Base-by-base conservation (phyloP, 2,329 filamentous ascomycete species). In the Zelopaecilomyces penicillatus region DNA sequence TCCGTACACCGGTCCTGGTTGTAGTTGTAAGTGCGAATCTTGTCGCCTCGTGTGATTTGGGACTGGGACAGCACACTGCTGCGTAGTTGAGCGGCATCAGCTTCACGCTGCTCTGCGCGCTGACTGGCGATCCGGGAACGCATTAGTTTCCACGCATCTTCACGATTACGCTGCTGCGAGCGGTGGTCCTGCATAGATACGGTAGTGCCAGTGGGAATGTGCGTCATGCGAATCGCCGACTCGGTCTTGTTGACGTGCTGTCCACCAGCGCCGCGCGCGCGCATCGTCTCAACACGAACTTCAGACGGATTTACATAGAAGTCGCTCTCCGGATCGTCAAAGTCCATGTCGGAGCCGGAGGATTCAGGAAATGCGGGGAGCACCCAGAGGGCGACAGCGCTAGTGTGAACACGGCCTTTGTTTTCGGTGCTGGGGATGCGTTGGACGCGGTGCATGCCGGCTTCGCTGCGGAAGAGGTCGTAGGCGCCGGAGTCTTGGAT, bases 191-290 rank as follows among this genome's bases (percentile, higher is more conserved):
- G 93, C 76, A 97, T 95, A 9, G 83, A 83, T 10, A 97, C 90
- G 2, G 87, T 80, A 1, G 82, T 93, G 37, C 85, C 86, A 1
- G 89, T 95, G 2, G 93, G 93, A 5, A 85, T 66, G 68, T 98
- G 93, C 2, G 90, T 97, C 57, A 98, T 74, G 7, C 93, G 83
- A 49, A 98, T 87, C 4, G 93, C 93, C 30, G 88, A 95, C 68
- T 98, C 93, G 0, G 93, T 98, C 64, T 91, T 96, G 69, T 98
- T 98, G 61, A 98, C 93, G 66, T 98, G 93, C 69, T 98, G 93
- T 1, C 93, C 93, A 30, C 93, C 93, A 0, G 93, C 91, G 48
- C 93, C 93, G 38, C 87, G 74, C 0, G 93, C 89, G 11, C 90
- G 78, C 90, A 97, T 95, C 49, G 89, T 87, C 61, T 98, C 93